A percentile compares a stretch with the other conserved stretches of the same genome.
Conservation (phyloP, 495 filamentous ascomycete genomes). For the Penicillium roqueforti region DNA sequence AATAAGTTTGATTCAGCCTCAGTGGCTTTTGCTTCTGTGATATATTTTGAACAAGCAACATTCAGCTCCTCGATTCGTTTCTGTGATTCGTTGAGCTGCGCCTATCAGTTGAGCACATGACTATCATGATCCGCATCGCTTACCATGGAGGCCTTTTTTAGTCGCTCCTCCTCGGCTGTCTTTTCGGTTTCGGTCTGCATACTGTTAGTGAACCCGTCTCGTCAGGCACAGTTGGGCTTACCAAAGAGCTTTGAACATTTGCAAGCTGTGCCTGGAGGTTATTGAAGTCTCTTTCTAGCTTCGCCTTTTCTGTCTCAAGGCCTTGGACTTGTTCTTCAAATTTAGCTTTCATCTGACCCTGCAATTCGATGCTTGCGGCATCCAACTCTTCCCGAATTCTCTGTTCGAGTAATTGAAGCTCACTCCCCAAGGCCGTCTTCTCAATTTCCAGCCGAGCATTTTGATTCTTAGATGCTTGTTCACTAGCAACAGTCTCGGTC, state of each 20-base stretch:
- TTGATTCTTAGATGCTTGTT: slow-evolving; percentile 13
- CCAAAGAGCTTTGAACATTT: slow-evolving; percentile 22
- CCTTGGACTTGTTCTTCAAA: slow-evolving; percentile 25
- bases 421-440: slow-evolving; percentile 17
- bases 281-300: slow-evolving; percentile 13
- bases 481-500: slow-evolving; percentile 10
- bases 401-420: slow-evolving; percentile 17
- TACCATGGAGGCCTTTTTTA: slow-evolving; percentile 16
- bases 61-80: slow-evolving; percentile 22
- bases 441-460: slow-evolving; percentile 15
- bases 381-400: slow-evolving; percentile 25
- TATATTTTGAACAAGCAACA: slow-evolving; percentile 13
- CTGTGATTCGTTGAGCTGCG: slow-evolving; percentile 21
- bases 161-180: slow-evolving; percentile 7
- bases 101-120: slow-evolving; percentile 10
- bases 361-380: slow-evolving; percentile 16
- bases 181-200: slow-evolving; percentile 18
- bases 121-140: neutral
- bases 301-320: slow-evolving; percentile 21
- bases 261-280: slow-evolving; percentile 17
- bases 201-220: slow-evolving; percentile 12
- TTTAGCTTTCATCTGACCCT: slow-evolving; percentile 17
- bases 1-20: slow-evolving; percentile 21
- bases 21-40: slow-evolving; percentile 14
- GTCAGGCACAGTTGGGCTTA: slow-evolving; percentile 7